Conservation (phyloP, 1,139 yeast species). For the Suhomyces bribrorum region DNA sequence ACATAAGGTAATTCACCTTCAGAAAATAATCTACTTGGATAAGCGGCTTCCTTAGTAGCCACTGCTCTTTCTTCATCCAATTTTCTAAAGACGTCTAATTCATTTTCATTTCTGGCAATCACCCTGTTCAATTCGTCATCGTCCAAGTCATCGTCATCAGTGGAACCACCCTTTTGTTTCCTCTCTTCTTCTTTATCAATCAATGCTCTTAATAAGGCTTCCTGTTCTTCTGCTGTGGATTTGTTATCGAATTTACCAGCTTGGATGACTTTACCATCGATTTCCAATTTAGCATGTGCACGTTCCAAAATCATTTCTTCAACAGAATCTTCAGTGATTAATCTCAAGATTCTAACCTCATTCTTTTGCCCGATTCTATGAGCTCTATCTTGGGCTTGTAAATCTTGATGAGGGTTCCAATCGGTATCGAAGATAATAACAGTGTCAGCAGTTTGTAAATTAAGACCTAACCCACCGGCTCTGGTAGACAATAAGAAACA, state of each 20-base stretch:
- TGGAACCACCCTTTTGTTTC: conserved; percentile 42
- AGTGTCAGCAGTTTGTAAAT: conserved; percentile 85
- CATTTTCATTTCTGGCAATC: conserved; percentile 66
- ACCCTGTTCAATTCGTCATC: conserved; percentile 74
- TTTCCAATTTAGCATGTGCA: conserved; percentile 80
- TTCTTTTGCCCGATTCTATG: conserved; percentile 90
- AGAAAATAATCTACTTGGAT: conserved; percentile 54
- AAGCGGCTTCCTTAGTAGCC: conserved; percentile 43
- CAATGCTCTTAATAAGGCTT: conserved; percentile 68
- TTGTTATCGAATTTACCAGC: conserved; percentile 86
- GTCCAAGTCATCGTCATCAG: conserved; percentile 60
- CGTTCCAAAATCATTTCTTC: conserved; percentile 82
- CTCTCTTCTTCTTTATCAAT: conserved; percentile 70
- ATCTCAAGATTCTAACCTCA: conserved; percentile 76
- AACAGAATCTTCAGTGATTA: conserved; percentile 79
- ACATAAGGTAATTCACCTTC: conserved; percentile 68
- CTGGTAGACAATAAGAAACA: conserved; percentile 80
- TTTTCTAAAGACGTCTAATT: conserved; percentile 52
- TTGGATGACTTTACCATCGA: conserved; percentile 86
- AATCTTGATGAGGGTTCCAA: conserved; percentile 92
- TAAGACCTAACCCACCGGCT: conserved; percentile 88
- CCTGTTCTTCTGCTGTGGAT: conserved; percentile 81
- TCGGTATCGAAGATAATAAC: conserved; percentile 86
- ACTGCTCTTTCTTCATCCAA: conserved; percentile 57
- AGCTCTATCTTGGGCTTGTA: conserved; percentile 89